Evolutionary conservation across 345 rosid genomes (phyloP), one percentile per base, ranked within the genome.

Genomic region (Eutrema japonicum): DNA sequence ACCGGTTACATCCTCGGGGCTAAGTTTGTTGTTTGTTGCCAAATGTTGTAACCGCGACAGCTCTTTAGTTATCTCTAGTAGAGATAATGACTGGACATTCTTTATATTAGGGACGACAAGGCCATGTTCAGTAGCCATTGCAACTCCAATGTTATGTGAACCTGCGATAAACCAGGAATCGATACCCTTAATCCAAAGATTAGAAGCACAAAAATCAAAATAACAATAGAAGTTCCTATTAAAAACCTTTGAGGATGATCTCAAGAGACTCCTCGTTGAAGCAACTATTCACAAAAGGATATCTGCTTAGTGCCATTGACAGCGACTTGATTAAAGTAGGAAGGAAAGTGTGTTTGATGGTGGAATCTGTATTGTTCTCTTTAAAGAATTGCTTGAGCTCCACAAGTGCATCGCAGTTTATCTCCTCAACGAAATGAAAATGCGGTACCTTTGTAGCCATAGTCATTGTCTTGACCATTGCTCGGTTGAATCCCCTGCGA

Each of bases 391-490:
- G 78, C 61, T 89, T 91, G 40, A 94, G 92, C 66, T 87, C 82
- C 72, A 85, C 87, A 14, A 94, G 80, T n/a, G 93, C 81, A 71
- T 91, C 89, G 22, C 97, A 94, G 46, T 83, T 86, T 14, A 94
- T 87, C 83, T 91, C 98, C 76, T 94, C 98, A 13, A 91, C 97
- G 57, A 85, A 94, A 84, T 94, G 86, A 76, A 94, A 94, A 80
- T 94, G 98, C 1, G 98, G 98, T 64, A 94, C 91, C 71, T 83
- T 91, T 51, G 92, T 89, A 49, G 93, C 97, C 93, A 87, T 75
- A 50, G 93, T 82, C 98, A 94, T 94, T 76, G 98, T 81, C 78
- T 89, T 94, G 60, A 89, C 98, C 97, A 94, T 94, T 63, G 95
- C 62, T 73, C 98, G 61, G 78, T 80, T 88, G 76, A 85, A 94